Evolutionary conservation across 2,329 filamentous ascomycete genomes (phyloP).

Genomic region (Triangularia setosa): DNA sequence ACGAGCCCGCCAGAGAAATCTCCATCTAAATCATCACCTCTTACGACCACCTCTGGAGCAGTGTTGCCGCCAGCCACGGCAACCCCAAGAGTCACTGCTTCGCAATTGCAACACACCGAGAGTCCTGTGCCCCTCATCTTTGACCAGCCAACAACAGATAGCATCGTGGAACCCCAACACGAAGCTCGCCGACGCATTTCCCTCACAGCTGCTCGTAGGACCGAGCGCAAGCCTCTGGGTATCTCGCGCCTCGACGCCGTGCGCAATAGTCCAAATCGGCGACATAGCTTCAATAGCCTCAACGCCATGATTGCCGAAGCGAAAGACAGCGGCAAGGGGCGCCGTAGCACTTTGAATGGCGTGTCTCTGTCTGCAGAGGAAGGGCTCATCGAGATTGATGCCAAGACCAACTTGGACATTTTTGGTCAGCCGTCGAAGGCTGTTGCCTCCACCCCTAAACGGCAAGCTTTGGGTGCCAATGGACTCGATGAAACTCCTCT

Average conservation of each 20-base stretch:
- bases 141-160: conserved; percentile 26
- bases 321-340: not conserved
- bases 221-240: conserved; percentile 25
- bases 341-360: conserved; percentile 27
- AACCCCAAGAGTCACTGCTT: not conserved
- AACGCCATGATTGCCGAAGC: not conserved
- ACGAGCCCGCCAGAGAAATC: conserved; percentile 14
- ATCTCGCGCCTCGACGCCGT: conserved; percentile 15
- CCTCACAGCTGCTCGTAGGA: conserved; percentile 29
- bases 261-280: conserved; percentile 20
- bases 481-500: not conserved
- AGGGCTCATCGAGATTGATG: conserved; percentile 30
- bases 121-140: conserved; percentile 27
- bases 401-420: conserved; percentile 33
- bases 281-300: conserved; percentile 28
- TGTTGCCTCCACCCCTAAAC: not conserved
- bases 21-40: conserved; percentile 17
- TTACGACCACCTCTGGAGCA: not conserved
- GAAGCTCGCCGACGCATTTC: conserved; percentile 30
- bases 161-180: conserved; percentile 25
- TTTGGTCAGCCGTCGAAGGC: conserved; percentile 25
- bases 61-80: not conserved
- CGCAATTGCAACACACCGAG: not conserved
- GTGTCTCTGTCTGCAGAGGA: not conserved
- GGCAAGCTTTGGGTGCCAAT: not conserved